These are phyloP conservation scores for Dendrobium chrysotoxum DNA, from an alignment of 106 monocot genomes.

Conservation along the genomic window DNA sequence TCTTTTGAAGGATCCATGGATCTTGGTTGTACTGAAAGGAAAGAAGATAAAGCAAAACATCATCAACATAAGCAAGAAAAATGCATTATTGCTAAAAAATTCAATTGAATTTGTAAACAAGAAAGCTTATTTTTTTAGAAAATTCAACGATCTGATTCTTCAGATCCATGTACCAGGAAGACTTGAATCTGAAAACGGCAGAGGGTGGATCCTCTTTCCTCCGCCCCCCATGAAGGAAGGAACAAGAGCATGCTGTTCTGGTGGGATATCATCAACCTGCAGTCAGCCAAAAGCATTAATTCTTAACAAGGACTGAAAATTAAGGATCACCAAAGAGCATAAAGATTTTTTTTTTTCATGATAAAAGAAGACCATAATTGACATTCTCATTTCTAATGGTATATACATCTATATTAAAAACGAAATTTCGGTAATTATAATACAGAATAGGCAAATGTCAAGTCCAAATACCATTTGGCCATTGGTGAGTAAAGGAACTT, in stretches of 20 bases:
- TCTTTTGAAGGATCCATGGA: constrained; percentile 99
- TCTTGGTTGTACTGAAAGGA: constrained; percentile 79
- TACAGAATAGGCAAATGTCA: not conserved
- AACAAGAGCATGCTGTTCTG: constrained; percentile 92
- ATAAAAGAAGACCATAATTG: no score
- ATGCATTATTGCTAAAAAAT: not conserved
- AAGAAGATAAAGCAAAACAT: not conserved
- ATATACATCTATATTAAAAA: not conserved
- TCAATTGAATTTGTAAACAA: not conserved
- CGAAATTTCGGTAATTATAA: no score
- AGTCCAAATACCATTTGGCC: constrained; percentile 68
- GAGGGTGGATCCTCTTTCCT: constrained; percentile 91
- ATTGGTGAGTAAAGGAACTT: constrained; percentile 84
- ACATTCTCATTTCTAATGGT: not conserved
- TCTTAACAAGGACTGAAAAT: not conserved
- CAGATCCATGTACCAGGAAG: constrained; percentile 45
- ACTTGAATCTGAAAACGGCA: constrained; percentile 71
- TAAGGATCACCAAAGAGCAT: not conserved
- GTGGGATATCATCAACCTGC: constrained; percentile 92
- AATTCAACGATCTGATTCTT: not conserved
- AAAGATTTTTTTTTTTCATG: no score
- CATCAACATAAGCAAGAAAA: not conserved
- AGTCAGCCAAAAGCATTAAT: not conserved
- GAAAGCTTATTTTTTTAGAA: no score
- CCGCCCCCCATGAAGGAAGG: constrained; percentile 89